These are phyloP conservation scores for Bolboschoenoplectus hybrid DNA, from an alignment of 202 grass and related monocot genomes.

Conservation along the genomic window DNA sequence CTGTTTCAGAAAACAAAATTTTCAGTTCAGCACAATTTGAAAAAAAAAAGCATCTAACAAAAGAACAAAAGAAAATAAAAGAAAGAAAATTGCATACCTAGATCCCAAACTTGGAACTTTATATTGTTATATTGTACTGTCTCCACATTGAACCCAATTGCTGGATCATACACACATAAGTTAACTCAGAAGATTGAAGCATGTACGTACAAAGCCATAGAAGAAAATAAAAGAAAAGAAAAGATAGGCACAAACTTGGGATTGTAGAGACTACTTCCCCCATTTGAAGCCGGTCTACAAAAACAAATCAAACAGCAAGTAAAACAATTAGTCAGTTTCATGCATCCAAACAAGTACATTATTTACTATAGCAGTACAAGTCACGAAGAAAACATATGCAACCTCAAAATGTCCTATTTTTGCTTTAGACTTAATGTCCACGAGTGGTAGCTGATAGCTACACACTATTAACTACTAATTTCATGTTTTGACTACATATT, in stretches of 20 bases:
- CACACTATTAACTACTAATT: not conserved
- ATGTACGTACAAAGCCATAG: not conserved
- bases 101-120: conserved; percentile 99
- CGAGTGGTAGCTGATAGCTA: not conserved
- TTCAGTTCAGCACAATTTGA: not conserved
- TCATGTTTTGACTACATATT: not conserved
- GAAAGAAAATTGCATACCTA: conserved; percentile 59
- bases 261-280: conserved; percentile 98
- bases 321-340: conserved; percentile 43
- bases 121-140: conserved; percentile 99
- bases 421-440: not conserved
- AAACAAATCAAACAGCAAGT: conserved; percentile 30
- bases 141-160: conserved; percentile 98
- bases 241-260: conserved; percentile 66
- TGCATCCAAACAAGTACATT: not conserved
- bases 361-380: not conserved
- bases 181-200: conserved; percentile 26
- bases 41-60: not conserved
- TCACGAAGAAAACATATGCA: not conserved
- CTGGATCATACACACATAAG: conserved; percentile 47
- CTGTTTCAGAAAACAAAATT: conserved; percentile 46
- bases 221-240: conserved; percentile 26
- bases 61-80: not conserved
- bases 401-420: not conserved
- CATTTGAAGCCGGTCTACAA: conserved; percentile 95